Evolutionary conservation across 1,139 yeast species (phyloP).

Genomic region (Candida glucosophila): DNA sequence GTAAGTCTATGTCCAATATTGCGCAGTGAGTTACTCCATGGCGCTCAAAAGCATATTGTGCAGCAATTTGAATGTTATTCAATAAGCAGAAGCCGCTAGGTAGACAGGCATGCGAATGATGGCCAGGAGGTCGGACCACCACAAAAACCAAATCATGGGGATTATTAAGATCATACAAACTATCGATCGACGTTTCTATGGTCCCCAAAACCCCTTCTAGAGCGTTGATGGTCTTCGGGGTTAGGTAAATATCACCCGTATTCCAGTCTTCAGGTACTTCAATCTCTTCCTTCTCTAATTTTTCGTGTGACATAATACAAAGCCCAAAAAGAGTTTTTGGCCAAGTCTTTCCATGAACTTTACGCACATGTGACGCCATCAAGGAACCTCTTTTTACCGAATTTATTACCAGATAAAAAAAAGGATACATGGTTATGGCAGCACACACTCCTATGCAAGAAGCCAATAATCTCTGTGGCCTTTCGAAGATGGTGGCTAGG

Average conservation of each 20-base stretch:
- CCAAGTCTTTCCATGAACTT: constrained; percentile 75
- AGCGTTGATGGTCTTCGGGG: constrained; percentile 62
- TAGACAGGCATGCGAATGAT: constrained; percentile 76
- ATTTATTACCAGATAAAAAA: constrained; percentile 44
- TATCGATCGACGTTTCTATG: constrained; percentile 64
- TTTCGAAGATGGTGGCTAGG: constrained; percentile 64
- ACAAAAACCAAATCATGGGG: constrained; percentile 56
- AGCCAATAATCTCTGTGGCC: constrained; percentile 76
- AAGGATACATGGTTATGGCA: constrained; percentile 65
- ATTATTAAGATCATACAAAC: constrained; percentile 27
- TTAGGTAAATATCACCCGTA: constrained; percentile 72
- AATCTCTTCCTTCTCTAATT: constrained; percentile 44
- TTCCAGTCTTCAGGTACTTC: constrained; percentile 85
- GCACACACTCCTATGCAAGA: constrained; percentile 72
- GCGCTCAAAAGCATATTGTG: constrained; percentile 63
- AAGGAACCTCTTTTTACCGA: constrained; percentile 42
- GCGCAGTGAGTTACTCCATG: constrained; percentile 75
- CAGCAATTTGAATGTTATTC: constrained; percentile 76
- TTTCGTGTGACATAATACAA: constrained; percentile 51
- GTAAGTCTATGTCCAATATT: constrained; percentile 75
- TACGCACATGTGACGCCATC: constrained; percentile 50
- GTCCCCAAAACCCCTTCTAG: constrained; percentile 77
- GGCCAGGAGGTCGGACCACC: constrained; percentile 79
- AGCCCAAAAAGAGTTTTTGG: constrained; percentile 51
- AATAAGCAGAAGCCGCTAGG: constrained; percentile 86